Evolutionary conservation across 176 grass and related monocot genomes (phyloP).

Genomic region (Puya raimondii): DNA sequence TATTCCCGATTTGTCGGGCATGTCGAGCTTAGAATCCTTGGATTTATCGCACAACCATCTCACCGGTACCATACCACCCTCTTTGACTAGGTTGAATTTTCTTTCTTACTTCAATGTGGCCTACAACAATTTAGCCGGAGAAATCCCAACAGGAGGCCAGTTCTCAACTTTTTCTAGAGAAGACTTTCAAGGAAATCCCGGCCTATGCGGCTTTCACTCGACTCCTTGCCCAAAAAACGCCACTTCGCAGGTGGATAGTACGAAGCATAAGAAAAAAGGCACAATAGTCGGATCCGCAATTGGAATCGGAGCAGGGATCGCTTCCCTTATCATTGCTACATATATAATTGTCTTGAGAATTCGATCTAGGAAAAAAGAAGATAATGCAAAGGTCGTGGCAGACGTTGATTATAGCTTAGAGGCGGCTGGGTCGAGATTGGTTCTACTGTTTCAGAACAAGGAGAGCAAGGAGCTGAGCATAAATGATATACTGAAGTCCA

Average conservation of each 20-base stretch:
- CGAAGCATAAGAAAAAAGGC: slow-evolving; percentile 25
- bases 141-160: slow-evolving; percentile 67
- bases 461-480: slow-evolving; percentile 64
- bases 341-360: slow-evolving; percentile 43
- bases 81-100: slow-evolving; percentile 64
- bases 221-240: slow-evolving; percentile 1
- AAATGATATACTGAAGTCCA: slow-evolving; percentile 73
- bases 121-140: slow-evolving; percentile 54
- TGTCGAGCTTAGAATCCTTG: slow-evolving; percentile 61
- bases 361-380: slow-evolving; percentile 42
- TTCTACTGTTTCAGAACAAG: slow-evolving; percentile 85
- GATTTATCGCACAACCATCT: slow-evolving; percentile 74
- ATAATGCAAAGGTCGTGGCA: slow-evolving; percentile 65
- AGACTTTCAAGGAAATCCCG: slow-evolving; percentile 60
- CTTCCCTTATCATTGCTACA: slow-evolving; percentile 29
- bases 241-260: neutral
- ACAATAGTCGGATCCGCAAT: slow-evolving; percentile 30
- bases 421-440: slow-evolving; percentile 41
- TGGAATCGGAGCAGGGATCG: slow-evolving; percentile 43
- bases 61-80: slow-evolving; percentile 61
- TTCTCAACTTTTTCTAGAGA: slow-evolving; percentile 58
- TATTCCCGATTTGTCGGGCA: slow-evolving; percentile 65
- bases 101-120: slow-evolving; percentile 75
- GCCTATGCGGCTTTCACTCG: slow-evolving; percentile 38
- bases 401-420: slow-evolving; percentile 69